Percentiles rank a stretch among this genome's conserved stretches.
Evolutionary conservation across 2,329 filamentous ascomycete genomes (phyloP).

Genomic region (Colletotrichum acutatum): DNA sequence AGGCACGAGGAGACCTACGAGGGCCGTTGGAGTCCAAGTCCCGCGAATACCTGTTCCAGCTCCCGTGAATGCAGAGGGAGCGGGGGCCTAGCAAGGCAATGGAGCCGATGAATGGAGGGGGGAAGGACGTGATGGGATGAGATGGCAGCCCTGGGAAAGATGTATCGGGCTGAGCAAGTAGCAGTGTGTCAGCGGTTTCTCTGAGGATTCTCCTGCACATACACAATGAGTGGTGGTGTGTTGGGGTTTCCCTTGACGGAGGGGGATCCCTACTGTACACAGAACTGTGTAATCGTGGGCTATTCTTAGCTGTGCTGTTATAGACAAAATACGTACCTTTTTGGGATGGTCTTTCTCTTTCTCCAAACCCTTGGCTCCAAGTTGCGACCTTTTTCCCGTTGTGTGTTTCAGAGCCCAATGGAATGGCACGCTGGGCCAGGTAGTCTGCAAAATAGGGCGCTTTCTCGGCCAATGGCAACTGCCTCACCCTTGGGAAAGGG

Average conservation of each 20-base stretch:
- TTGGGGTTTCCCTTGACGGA: not conserved
- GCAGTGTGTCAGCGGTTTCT: slow-evolving; percentile 22
- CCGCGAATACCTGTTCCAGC: not conserved
- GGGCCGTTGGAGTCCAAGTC: slow-evolving; percentile 13
- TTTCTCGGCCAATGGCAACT: not conserved
- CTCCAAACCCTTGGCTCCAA: slow-evolving; percentile 16
- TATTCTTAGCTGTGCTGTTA: slow-evolving; percentile 30
- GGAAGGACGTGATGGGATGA: slow-evolving; percentile 3
- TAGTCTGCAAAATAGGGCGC: not conserved
- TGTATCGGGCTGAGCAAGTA: not conserved
- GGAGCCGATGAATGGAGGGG: slow-evolving; percentile 10
- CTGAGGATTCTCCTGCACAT: too few species aligned
- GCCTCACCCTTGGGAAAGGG: not conserved
- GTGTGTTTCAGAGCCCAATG: slow-evolving; percentile 28
- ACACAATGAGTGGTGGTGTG: not conserved
- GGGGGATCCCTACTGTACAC: not conserved
- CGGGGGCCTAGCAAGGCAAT: slow-evolving; percentile 2
- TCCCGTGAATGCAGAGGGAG: not conserved
- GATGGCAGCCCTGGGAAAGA: slow-evolving; percentile 16
- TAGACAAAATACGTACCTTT: slow-evolving; percentile 18
- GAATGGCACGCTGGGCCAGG: slow-evolving; percentile 12
- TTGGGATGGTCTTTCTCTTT: not conserved
- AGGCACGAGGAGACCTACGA: slow-evolving; percentile 1
- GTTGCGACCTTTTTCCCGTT: slow-evolving; percentile 13
- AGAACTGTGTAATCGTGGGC: not conserved